Evolutionary conservation across 257 asterid species (phyloP).

Genomic region (Avicennia marina): DNA sequence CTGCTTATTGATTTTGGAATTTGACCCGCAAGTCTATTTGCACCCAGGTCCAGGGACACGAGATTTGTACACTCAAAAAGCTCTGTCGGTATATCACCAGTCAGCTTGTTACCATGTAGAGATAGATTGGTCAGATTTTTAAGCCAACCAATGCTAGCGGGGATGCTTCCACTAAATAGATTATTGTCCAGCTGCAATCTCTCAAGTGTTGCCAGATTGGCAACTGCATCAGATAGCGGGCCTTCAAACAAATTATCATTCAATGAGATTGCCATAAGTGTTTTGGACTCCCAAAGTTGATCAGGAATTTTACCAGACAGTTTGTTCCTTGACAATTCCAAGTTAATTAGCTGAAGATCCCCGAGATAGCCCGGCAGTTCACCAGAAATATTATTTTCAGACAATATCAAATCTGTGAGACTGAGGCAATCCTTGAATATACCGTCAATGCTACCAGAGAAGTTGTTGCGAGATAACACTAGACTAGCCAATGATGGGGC

Average conservation of each 20-base stretch:
- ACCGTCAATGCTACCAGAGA: constrained; percentile 47
- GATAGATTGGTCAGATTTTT: constrained; percentile 66
- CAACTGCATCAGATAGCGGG: constrained; percentile 30
- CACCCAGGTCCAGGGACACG: constrained; percentile 62
- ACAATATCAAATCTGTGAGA: constrained; percentile 51
- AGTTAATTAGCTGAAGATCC: constrained; percentile 41
- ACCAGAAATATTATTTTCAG: constrained; percentile 54
- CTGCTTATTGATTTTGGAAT: constrained; percentile 52
- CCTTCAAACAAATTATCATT: constrained; percentile 53
- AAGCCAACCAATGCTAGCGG: constrained; percentile 50
- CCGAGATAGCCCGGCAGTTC: constrained; percentile 65
- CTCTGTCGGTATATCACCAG: constrained; percentile 57
- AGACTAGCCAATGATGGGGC: constrained; percentile 40
- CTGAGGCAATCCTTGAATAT: constrained; percentile 43
- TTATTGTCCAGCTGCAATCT: constrained; percentile 61
- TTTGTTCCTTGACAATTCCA: constrained; percentile 57
- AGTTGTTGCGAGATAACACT: constrained; percentile 44
- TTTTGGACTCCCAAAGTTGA: constrained; percentile 57
- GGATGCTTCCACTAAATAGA: constrained; percentile 54
- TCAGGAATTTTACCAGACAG: constrained; percentile 59
- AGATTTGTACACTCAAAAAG: constrained; percentile 59
- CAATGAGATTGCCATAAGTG: constrained; percentile 53
- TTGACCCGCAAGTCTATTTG: constrained; percentile 42
- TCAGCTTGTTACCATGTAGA: constrained; percentile 57
- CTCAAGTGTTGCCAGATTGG: constrained; percentile 29